Conservation (phyloP, 371 early-diverging fungal species). For the Mucor racemosus region DNA sequence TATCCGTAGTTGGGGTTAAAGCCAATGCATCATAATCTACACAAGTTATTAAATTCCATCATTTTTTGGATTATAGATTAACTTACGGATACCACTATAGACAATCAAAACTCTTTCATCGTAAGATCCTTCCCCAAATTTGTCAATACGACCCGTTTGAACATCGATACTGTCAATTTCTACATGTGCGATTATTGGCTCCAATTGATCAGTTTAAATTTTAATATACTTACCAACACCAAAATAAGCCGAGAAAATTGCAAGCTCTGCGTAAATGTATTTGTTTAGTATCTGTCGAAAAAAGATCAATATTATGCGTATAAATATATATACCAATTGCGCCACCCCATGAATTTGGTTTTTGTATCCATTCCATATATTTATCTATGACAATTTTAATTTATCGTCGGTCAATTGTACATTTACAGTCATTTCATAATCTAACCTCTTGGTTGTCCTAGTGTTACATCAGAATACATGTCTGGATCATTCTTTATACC, state of each 20-base stretch:
- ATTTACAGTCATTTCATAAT: neutral
- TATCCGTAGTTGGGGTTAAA: constrained; percentile 46
- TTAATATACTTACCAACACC: constrained; percentile 45
- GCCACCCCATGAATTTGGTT: constrained; percentile 62
- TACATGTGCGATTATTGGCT: constrained; percentile 10
- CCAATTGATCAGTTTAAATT: neutral
- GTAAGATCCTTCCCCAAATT: constrained; percentile 61
- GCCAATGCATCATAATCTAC: constrained; percentile 68
- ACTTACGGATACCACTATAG: constrained; percentile 70
- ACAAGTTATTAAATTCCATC: neutral
- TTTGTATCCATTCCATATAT: constrained; percentile 59
- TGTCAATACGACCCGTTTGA: constrained; percentile 59
- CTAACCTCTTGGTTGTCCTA: constrained; percentile 29
- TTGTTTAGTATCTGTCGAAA: neutral
- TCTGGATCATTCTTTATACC: constrained; percentile 20
- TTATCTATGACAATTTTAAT: constrained; percentile 24
- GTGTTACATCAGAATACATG: constrained; percentile 32
- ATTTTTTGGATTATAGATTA: neutral
- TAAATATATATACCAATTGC: constrained; percentile 54
- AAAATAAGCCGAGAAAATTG: constrained; percentile 60
- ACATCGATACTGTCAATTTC: constrained; percentile 70
- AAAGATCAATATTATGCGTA: neutral
- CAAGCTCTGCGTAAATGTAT: constrained; percentile 41
- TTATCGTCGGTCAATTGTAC: neutral
- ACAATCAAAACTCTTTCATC: constrained; percentile 55